phyloP scores from a whole-genome alignment of 176 grass and related monocot genomes.

The Eragrostis nindensis region DNA sequence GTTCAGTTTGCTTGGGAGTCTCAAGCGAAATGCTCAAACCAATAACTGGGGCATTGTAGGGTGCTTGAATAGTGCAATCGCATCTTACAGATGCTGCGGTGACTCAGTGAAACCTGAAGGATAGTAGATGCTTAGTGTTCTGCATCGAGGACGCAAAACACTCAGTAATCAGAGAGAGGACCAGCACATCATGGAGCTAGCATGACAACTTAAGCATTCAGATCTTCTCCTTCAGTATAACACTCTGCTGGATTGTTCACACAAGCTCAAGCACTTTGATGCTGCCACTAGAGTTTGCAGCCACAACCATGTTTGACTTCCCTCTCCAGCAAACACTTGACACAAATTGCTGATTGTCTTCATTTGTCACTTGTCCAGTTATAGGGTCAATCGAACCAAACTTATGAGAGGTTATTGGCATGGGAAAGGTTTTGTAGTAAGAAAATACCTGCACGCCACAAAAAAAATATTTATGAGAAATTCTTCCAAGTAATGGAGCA shows the following conservation, averaged over 20 bases:
- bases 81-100: slow-evolving; percentile 2
- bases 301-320: slow-evolving; percentile 91
- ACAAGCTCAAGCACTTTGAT: slow-evolving; percentile 97
- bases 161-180: not conserved
- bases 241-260: slow-evolving; percentile 36
- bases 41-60: not conserved
- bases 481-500: slow-evolving; percentile 18
- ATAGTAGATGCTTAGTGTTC: not conserved
- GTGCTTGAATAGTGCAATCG: slow-evolving; percentile 19
- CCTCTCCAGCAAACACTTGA: slow-evolving; percentile 95
- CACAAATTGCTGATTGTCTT: slow-evolving; percentile 83
- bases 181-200: not conserved
- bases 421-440: slow-evolving; percentile 92
- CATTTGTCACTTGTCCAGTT: slow-evolving; percentile 83
- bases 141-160: slow-evolving; percentile 9
- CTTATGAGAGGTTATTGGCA: slow-evolving; percentile 94
- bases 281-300: slow-evolving; percentile 89
- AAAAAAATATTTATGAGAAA: slow-evolving; percentile 38
- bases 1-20: slow-evolving; percentile 10
- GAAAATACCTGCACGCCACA: slow-evolving; percentile 81
- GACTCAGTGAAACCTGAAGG: not conserved
- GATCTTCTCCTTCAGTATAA: slow-evolving; percentile 33
- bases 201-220: slow-evolving; percentile 11
- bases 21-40: not conserved
- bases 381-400: slow-evolving; percentile 89